These are phyloP conservation scores for Corinectria fuckeliana DNA, from an alignment of 2,329 filamentous ascomycete genomes.

Conservation along the genomic window DNA sequence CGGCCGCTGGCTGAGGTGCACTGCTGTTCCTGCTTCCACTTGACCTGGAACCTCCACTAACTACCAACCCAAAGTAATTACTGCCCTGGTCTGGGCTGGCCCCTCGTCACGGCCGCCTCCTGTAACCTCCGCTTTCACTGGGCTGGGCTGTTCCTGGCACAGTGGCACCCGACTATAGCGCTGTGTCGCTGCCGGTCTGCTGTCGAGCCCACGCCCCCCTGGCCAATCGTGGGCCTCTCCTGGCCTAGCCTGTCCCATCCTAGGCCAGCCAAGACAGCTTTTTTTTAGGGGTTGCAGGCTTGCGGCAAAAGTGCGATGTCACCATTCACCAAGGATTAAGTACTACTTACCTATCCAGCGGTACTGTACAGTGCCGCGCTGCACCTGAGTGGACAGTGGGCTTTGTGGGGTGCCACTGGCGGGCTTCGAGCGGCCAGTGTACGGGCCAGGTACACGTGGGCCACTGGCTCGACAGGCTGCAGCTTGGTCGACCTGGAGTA, in stretches of 20 bases:
- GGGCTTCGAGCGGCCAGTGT: neutral
- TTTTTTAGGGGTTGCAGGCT: constrained; percentile 39
- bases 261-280: constrained; percentile 22
- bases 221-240: constrained; percentile 27
- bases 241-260: constrained; percentile 15
- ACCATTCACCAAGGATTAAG: no score
- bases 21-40: neutral
- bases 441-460: constrained; percentile 18
- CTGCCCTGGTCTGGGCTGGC: constrained; percentile 9
- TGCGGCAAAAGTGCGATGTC: constrained; percentile 4
- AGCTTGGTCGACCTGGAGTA: constrained; percentile 17
- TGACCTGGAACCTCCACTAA: no score
- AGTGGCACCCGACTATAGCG: constrained; percentile 15
- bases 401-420: constrained; percentile 16
- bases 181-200: constrained; percentile 9
- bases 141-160: constrained; percentile 25
- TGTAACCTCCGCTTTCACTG: constrained; percentile 22
- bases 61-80: no score
- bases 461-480: neutral
- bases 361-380: constrained; percentile 19
- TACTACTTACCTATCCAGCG: neutral
- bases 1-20: no score
- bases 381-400: constrained; percentile 22
- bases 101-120: constrained; percentile 10
- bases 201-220: constrained; percentile 13